Evolutionary conservation across 371 early-diverging fungal species (phyloP), one percentile per base, ranked within the genome.

Genomic region (Circinella minor): DNA sequence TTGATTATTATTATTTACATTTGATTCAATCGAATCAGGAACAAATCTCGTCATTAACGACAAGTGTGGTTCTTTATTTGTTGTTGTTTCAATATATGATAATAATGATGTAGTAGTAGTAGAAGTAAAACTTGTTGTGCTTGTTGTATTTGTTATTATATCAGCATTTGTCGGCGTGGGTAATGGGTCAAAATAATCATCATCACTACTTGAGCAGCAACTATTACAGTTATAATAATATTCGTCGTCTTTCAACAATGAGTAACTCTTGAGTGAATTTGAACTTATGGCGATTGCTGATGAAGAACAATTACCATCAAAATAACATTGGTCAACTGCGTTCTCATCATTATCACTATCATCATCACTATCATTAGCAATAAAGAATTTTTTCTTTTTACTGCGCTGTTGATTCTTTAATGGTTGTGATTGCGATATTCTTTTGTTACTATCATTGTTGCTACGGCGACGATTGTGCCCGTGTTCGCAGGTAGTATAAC

Each of bases 161-260:
- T 5, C 15, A n/a, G 51, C 6, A 51, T 17, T n/a, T 51, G 51
- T 51, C 3, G 51, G 51, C 51, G 51, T 51, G 51, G 15, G 51
- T 15, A 51, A 51, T 15, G 51, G 51, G n/a, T 51, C 51, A n/a
- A 51, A 51, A 51, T 51, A 51, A 51, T 51, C 51, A 14, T 51
- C 51, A n/a, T 51, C 51, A n/a, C 51, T 51, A 51, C 51, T 51
- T 43, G 43, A 43, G 43, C 43, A 43, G 11, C 43, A 43, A n/a
- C 51, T 51, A 15, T 5, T 51, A 51, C 47, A 11, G 47, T 51
- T 43, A 43, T 43, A 43, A 43, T 43, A 6, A 9, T 43, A 1
- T 43, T 43, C 11, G 9, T 3, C 43, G 6, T 43, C 43, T 43
- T 43, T 43, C 43, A 43, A 43, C 11, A 1, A 43, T 43, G 6